Base-by-base conservation (phyloP, 192 early-diverging fungal genomes). In the Diversispora eburnea region DNA sequence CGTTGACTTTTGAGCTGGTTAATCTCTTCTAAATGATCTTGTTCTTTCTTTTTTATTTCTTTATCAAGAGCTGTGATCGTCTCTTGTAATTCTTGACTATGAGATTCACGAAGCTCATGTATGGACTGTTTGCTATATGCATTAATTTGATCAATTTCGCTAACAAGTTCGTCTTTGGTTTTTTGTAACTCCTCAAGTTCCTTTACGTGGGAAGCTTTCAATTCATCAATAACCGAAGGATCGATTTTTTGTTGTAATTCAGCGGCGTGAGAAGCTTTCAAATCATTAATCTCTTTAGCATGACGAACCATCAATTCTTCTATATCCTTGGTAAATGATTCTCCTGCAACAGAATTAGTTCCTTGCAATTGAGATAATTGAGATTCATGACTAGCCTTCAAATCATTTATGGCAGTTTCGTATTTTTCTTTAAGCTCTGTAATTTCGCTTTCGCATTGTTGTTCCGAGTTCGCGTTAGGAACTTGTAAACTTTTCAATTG, bases 21-120 rank as follows among this genome's bases (percentile, higher is more conserved):
- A 15, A 51, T 68, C 51, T 68, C 25, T 10, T 9, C 5, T 20
- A 25, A 22, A 15, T 39, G 52, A 51, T 0, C 42, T 66, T 42
- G 22, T 51, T 54, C 67, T 51, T 68, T 49, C 6, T 33, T 22
- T 54, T 51, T 68, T 9, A 7, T 51, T 48, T 55, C 67, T 68
- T 68, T 39, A 20, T 68, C 67, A 39, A 68, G 20, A 67, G 43
- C 5, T 4, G 42, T 51, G 19, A 67, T 67, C 46, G 45, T 54
- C n/a, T 68, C 67, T 68, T 68, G 67, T 3, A 68, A 33, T 3
- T 54, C 67, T 68, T 68, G 52, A 15, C 48, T 19, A 25, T 68
- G 67, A 39, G 47, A 54, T 15, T 68, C 67, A 22, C 9, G 12
- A 49, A 68, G 45, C 7, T 67, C 66, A 17, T 33, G 22, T 13